Evolutionary conservation across 2,329 filamentous ascomycete genomes (phyloP).

Genomic region (Teratosphaeriaceae sp.): DNA sequence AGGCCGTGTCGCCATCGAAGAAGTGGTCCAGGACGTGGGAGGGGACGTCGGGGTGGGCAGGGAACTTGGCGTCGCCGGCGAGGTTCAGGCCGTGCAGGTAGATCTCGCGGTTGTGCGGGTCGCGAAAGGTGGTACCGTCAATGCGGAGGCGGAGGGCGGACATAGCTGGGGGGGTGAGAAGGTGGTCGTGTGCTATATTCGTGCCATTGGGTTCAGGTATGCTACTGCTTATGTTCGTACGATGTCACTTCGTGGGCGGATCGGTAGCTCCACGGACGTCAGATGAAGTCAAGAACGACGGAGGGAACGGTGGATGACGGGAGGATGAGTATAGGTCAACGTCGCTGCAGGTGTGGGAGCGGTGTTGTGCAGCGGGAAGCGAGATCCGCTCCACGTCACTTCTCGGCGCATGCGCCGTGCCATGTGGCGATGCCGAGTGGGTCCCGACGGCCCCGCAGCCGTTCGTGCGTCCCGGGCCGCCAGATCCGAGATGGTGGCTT

Average conservation of each 20-base stretch:
- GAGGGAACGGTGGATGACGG: neutral
- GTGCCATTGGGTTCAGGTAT: too few relatives aligned
- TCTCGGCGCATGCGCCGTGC: too few relatives aligned
- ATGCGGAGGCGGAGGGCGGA: constrained; percentile 65
- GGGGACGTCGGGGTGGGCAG: constrained; percentile 70
- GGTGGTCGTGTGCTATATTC: neutral
- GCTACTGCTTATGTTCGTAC: too few relatives aligned
- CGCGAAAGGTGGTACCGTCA: constrained; percentile 78
- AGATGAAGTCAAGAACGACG: too few relatives aligned
- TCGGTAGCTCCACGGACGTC: too few relatives aligned
- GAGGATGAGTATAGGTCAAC: neutral
- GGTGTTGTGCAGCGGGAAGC: too few relatives aligned
- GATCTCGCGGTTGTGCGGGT: constrained; percentile 74
- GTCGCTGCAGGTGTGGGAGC: too few relatives aligned
- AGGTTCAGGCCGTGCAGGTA: constrained; percentile 91
- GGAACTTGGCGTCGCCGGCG: constrained; percentile 84
- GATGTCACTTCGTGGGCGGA: too few relatives aligned
- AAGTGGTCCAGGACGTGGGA: constrained; percentile 74
- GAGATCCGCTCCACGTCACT: neutral
- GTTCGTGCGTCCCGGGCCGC: neutral
- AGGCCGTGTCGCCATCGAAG: constrained; percentile 88
- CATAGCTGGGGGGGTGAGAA: constrained; percentile 1
- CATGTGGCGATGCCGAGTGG: too few relatives aligned
- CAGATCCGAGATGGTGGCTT: too few relatives aligned
- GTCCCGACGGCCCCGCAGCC: neutral